Evolutionary conservation across 192 early-diverging fungal species (phyloP).

Genomic region (Coemansia nantahalensis): DNA sequence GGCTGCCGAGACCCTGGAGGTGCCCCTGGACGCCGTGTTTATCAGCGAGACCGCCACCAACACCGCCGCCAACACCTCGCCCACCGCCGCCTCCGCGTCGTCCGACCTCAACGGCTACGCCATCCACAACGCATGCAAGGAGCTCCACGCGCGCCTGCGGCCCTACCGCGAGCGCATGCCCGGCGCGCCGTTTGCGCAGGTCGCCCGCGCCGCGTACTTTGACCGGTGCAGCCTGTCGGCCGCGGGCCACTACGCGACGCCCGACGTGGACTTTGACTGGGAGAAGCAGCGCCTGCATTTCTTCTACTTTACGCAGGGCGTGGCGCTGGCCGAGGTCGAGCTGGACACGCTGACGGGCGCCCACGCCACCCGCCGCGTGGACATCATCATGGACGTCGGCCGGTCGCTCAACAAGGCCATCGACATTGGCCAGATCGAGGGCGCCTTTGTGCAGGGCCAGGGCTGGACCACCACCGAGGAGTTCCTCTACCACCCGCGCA

Average conservation of each 20-base stretch:
- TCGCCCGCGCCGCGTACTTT: conserved; percentile 64
- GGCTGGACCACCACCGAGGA: conserved; percentile 87
- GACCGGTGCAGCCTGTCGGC: conserved; percentile 76
- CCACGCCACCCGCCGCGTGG: conserved; percentile 67
- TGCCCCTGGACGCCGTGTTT: conserved; percentile 67
- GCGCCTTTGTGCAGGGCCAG: conserved; percentile 80
- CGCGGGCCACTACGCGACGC: conserved; percentile 83
- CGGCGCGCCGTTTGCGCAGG: conserved; percentile 51
- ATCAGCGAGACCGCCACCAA: conserved; percentile 74
- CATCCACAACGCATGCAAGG: conserved; percentile 73
- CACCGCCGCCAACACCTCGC: conserved; percentile 72
- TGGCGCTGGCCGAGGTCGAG: conserved; percentile 79
- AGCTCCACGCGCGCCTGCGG: conserved; percentile 65
- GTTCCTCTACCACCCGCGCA: conserved; percentile 65
- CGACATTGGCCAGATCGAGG: conserved; percentile 90
- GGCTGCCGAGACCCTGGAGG: conserved; percentile 73
- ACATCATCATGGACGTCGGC: conserved; percentile 86
- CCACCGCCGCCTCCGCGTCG: conserved; percentile 78
- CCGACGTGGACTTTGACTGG: conserved; percentile 77
- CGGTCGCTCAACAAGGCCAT: conserved; percentile 81
- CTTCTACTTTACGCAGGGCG: conserved; percentile 84
- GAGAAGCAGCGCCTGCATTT: conserved; percentile 62
- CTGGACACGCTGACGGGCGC: conserved; percentile 81
- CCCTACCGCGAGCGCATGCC: conserved; percentile 67
- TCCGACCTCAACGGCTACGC: conserved; percentile 83